Base-by-base conservation (phyloP, 371 early-diverging fungal genomes). In the Parasitella parasitica region DNA sequence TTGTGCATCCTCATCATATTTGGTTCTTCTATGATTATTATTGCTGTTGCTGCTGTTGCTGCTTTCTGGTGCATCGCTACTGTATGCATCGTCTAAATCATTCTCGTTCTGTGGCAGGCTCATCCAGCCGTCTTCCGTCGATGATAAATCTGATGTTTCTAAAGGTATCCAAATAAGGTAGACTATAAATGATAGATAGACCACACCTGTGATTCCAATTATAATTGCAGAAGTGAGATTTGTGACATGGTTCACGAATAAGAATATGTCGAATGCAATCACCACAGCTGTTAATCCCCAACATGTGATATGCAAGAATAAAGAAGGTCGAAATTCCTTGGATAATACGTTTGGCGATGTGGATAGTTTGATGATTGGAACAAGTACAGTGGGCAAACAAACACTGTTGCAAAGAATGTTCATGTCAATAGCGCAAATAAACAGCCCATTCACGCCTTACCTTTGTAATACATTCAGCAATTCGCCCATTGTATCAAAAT, bases 351-450 rank as follows among this genome's bases (percentile, higher is more conserved):
- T 53, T 4, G 68, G 34, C 1, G 79, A 73, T 9, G 73, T 66
- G 38, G 83, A 85, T 24, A 91, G 65, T 61, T 84, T 85, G 49
- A 90, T 74, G 32, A 91, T 77, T 38, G 91, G 91, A 53, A 90
- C 80, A 8, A 91, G 59, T 1, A 90, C 87, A 22, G 87, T 86
- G 15, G 91, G 90, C 54, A 91, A 73, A 66, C 88, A 88, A 7
- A 91, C 68, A 49, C 88, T 80, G 43, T n/a, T 12, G 38, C 16
- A 6, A 46, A 22, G 24, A 50, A 30, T 50, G 16, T 50, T 38
- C 5, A 15, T 50, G 30, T 50, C 16, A 50, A n/a, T 50, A 16
- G 9, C 8, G 9, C n/a, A 38, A 15, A 16, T 38, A 8, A 1
- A 28, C n/a, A 16, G n/a, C 18, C 27, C 0, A 50, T 13, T 13